These are phyloP conservation scores for Pythium periplocum DNA, from an alignment of 352 stramenopile genomes.

Conservation along the genomic window DNA sequence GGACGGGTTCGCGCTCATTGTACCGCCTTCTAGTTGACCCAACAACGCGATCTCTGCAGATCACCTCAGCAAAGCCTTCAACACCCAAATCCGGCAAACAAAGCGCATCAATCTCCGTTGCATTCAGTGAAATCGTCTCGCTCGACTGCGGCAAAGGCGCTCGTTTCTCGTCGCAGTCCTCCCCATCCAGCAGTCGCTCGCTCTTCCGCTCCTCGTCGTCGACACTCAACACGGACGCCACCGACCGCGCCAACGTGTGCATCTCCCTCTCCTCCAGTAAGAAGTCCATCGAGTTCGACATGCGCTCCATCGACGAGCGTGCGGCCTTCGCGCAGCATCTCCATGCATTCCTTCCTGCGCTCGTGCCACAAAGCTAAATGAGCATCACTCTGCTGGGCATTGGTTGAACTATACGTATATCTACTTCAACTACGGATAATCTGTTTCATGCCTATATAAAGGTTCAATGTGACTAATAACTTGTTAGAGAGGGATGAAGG, in stretches of 20 bases:
- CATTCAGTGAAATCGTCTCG: slow-evolving; percentile 31
- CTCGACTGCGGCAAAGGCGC: slow-evolving; percentile 22
- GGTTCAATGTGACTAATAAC: too few species aligned
- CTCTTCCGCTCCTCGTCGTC: slow-evolving; percentile 29
- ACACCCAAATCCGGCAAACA: slow-evolving; percentile 25
- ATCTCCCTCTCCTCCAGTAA: slow-evolving; percentile 13
- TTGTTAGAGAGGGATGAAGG: too few species aligned
- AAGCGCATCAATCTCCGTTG: slow-evolving; percentile 7
- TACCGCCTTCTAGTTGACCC: slow-evolving; percentile 32
- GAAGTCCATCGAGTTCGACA: slow-evolving; percentile 38
- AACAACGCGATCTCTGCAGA: slow-evolving; percentile 13
- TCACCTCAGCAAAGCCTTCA: slow-evolving; percentile 24
- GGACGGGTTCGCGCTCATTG: slow-evolving; percentile 35
- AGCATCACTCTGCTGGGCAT: too few species aligned
- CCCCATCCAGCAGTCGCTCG: background rate
- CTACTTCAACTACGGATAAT: too few species aligned
- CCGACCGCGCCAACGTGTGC: slow-evolving; percentile 20
- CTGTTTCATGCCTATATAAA: too few species aligned
- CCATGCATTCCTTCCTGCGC: slow-evolving; percentile 13
- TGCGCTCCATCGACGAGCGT: slow-evolving; percentile 34
- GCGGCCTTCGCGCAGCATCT: slow-evolving; percentile 21
- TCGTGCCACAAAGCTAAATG: slow-evolving; percentile 1
- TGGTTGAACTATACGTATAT: too few species aligned
- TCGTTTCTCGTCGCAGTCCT: background rate
- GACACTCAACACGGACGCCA: slow-evolving; percentile 17